phyloP scores from a whole-genome alignment of 2,329 filamentous ascomycete species.

The Stromatinia cepivora region DNA sequence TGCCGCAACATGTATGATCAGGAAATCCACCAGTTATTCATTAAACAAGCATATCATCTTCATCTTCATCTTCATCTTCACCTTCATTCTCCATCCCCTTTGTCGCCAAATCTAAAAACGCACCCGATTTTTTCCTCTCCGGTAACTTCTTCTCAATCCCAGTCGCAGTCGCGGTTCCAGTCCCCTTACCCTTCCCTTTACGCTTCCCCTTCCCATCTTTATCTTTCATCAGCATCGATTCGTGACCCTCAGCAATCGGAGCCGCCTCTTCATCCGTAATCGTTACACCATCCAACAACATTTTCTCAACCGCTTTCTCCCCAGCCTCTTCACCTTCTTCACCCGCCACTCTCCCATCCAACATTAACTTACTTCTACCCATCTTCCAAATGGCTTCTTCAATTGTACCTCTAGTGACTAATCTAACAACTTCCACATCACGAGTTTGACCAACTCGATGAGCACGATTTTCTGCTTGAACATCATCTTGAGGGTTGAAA shows the following conservation, averaged over 20 bases:
- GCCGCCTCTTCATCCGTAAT: slow-evolving; percentile 23
- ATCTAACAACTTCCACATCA: slow-evolving; percentile 84
- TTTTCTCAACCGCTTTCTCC: slow-evolving; percentile 35
- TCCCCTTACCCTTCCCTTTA: too few species aligned
- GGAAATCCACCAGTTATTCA: not conserved
- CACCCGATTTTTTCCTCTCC: slow-evolving; percentile 15
- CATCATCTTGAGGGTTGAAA: slow-evolving; percentile 97
- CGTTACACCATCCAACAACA: slow-evolving; percentile 36
- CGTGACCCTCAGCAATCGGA: slow-evolving; percentile 22
- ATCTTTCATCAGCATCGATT: not conserved
- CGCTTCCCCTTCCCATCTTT: slow-evolving; percentile 12
- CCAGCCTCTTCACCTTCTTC: slow-evolving; percentile 47
- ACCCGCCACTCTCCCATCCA: slow-evolving; percentile 73
- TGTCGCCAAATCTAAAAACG: slow-evolving; percentile 24
- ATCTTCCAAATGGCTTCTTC: slow-evolving; percentile 92
- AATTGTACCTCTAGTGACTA: slow-evolving; percentile 79
- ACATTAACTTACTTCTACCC: slow-evolving; percentile 87
- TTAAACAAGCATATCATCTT: slow-evolving; percentile 23
- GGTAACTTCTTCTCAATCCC: not conserved
- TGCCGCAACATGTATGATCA: not conserved
- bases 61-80: slow-evolving; percentile 11
- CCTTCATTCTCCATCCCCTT: not conserved
- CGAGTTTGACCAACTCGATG: slow-evolving; percentile 90
- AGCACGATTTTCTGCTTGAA: slow-evolving; percentile 96
- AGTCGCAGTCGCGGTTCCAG: too few species aligned